phyloP scores from a whole-genome alignment of 106 monocot genomes.

The Dendrobium nobile region DNA sequence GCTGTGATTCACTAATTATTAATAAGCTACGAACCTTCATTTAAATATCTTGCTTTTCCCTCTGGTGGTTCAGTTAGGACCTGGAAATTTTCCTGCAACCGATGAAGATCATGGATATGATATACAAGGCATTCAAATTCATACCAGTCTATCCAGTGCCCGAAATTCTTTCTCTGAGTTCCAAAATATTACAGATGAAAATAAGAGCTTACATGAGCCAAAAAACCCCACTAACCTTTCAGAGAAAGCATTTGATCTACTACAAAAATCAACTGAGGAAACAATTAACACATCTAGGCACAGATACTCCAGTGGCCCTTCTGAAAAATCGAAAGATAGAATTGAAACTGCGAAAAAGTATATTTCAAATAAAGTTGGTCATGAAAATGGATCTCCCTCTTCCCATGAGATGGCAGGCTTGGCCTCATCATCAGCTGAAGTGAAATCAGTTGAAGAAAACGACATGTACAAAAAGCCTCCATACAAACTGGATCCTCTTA shows the following conservation, averaged over 20 bases:
- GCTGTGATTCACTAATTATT: background rate
- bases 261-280: slow-evolving; percentile 9
- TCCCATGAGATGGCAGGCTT: slow-evolving; percentile 15
- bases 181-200: slow-evolving; percentile 17
- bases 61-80: slow-evolving; percentile 34
- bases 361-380: slow-evolving; percentile 14
- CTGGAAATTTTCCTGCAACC: slow-evolving; percentile 12
- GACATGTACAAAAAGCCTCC: slow-evolving; percentile 63
- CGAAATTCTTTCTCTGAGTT: slow-evolving; percentile 16
- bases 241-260: background rate
- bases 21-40: slow-evolving; percentile 1
- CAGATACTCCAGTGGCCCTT: background rate
- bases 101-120: slow-evolving; percentile 13
- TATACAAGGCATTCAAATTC: slow-evolving; percentile 5
- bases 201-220: slow-evolving; percentile 13
- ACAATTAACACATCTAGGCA: slow-evolving; percentile 11
- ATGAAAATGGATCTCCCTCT: slow-evolving; percentile 13
- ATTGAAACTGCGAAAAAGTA: slow-evolving; percentile 11
- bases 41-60: background rate
- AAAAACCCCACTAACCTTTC: slow-evolving; percentile 4
- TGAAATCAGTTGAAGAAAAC: slow-evolving; percentile 26
- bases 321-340: slow-evolving; percentile 10
- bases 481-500: slow-evolving; percentile 46
- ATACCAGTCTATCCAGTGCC: slow-evolving; percentile 1
- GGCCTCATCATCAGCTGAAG: slow-evolving; percentile 22